phyloP scores from a whole-genome alignment of 257 asterid genomes.

The Lavandula angustifolia region DNA sequence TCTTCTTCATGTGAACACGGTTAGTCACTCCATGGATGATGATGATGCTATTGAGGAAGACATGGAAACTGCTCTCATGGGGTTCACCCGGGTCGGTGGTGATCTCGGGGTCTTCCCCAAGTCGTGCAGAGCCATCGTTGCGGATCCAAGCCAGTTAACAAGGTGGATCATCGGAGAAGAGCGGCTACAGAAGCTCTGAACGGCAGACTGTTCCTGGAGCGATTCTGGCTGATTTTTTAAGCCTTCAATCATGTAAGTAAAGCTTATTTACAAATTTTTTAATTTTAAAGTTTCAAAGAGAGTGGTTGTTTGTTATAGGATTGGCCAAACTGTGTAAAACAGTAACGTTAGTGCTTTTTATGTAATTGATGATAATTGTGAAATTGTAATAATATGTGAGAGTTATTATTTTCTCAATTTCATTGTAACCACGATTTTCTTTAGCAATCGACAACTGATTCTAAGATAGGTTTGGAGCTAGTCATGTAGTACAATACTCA shows the following conservation, averaged over 20 bases:
- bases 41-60: conserved; percentile 65
- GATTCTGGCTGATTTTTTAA: conserved; percentile 8
- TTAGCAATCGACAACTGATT: too few relatives aligned
- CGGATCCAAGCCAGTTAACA: conserved; percentile 90
- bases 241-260: conserved; percentile 1
- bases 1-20: conserved; percentile 54
- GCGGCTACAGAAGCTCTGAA: conserved; percentile 52
- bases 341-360: too few relatives aligned
- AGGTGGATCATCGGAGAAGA: conserved; percentile 92
- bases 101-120: conserved; percentile 90
- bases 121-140: conserved; percentile 67
- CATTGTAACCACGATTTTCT: too few relatives aligned
- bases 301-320: conserved; percentile 2
- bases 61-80: conserved; percentile 70
- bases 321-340: neutral
- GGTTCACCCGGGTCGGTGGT: conserved; percentile 49
- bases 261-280: conserved; percentile 7
- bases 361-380: too few relatives aligned
- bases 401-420: too few relatives aligned
- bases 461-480: too few relatives aligned
- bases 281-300: neutral
- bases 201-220: neutral
- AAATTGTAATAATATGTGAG: too few relatives aligned
- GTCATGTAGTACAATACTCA: too few relatives aligned
- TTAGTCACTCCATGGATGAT: conserved; percentile 60